Evolutionary conservation across 345 rosid species (phyloP), one percentile per base, ranked within the genome.

Genomic region (Passiflora organensis): DNA sequence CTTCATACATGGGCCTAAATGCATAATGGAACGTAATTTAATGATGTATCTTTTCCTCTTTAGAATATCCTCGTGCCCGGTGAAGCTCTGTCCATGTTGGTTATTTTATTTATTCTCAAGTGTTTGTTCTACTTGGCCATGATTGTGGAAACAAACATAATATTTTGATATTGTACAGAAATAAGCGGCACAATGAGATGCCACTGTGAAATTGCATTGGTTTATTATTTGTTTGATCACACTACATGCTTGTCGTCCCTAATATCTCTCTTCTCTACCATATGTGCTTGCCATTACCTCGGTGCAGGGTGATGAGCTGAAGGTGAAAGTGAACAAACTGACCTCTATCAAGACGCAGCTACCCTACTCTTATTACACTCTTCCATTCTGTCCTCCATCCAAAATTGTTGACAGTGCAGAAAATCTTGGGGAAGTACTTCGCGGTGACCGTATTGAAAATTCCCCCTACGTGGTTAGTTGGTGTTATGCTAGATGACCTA

Each of bases 381-480:
- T 91, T 55, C 91, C 91, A 10, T 79, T 73, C 50, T 85, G 91
- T 56, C 59, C 25, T 24, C 97, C 97, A n/a, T 39, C 70, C 41
- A 77, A 82, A 64, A 91, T 91, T 16, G 66, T 83, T 16, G 97
- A 91, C 72, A 91, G 91, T 64, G 82, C 97, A 22, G 97, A 91
- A 79, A 91, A 91, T 78, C 97, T 91, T 48, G 96, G 97, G 32
- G 97, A 91, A 79, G 97, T 91, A n/a, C 96, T 91, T 50, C 97
- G 97, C 6, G 97, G 97, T 48, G 97, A 91, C 66, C 89, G 96
- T 2, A 91, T 91, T 19, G 97, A 91, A 34, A 91, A 91, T 72
- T 86, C 97, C 2, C 83, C 89, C 51, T 91, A 76, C 58, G 80
- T 64, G 81, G 97, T 87, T 50, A 62, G 82, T 80, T 54, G n/a